These are phyloP conservation scores for Xenoacremonium recifei DNA, from an alignment of 2,329 filamentous ascomycete genomes.

Conservation along the genomic window DNA sequence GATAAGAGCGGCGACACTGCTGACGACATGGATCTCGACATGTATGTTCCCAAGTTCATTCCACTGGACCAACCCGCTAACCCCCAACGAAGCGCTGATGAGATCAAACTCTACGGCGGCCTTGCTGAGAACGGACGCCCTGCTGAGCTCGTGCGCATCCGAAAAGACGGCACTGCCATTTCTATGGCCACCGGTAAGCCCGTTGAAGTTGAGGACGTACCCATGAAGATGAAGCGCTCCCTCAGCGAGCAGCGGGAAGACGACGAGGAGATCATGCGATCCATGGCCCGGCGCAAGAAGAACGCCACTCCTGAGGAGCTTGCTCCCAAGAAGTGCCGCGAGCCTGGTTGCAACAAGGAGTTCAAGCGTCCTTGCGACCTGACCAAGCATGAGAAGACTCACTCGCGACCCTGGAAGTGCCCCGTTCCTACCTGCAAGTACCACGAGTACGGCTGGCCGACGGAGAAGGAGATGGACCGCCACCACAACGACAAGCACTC, in stretches of 20 bases:
- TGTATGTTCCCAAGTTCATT: slow-evolving; percentile 45
- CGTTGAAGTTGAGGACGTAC: slow-evolving; percentile 53
- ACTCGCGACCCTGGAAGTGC: slow-evolving; percentile 96
- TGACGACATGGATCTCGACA: slow-evolving; percentile 57
- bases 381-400: slow-evolving; percentile 97
- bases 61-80: slow-evolving; percentile 29
- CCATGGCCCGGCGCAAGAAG: slow-evolving; percentile 95
- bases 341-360: slow-evolving; percentile 78
- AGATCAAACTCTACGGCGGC: slow-evolving; percentile 78
- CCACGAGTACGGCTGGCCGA: slow-evolving; percentile 86
- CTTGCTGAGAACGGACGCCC: slow-evolving; percentile 78
- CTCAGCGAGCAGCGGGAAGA: slow-evolving; percentile 69
- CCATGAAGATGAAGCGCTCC: slow-evolving; percentile 63
- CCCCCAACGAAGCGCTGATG: slow-evolving; percentile 48
- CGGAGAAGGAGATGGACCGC: slow-evolving; percentile 94
- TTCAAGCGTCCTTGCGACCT: slow-evolving; percentile 97
- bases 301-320: slow-evolving; percentile 83
- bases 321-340: slow-evolving; percentile 73
- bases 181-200: slow-evolving; percentile 71
- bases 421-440: slow-evolving; percentile 82
- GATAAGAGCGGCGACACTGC: slow-evolving; percentile 62
- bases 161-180: slow-evolving; percentile 75
- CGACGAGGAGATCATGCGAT: slow-evolving; percentile 80
- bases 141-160: slow-evolving; percentile 79
- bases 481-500: slow-evolving; percentile 98